A percentile compares a stretch with the other conserved stretches of the same genome.
Evolutionary conservation across 345 rosid genomes (phyloP).

Genomic region (Lumnitzera littorea): DNA sequence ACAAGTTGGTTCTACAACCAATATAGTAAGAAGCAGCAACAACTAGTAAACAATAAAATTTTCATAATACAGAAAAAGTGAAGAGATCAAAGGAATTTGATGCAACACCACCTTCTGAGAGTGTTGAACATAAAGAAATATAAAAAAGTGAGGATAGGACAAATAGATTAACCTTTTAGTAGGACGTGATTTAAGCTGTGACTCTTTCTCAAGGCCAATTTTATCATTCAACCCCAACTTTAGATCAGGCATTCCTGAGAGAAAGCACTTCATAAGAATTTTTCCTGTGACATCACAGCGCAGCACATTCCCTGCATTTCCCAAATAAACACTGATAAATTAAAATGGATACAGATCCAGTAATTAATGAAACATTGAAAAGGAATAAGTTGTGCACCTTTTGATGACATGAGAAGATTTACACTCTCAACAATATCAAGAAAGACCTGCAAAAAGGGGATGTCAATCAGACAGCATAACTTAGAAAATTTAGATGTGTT

Average conservation of each 20-base stretch:
- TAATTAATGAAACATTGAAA: constrained; percentile 1
- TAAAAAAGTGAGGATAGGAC: not conserved
- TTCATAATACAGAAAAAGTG: too few relatives aligned
- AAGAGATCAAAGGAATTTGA: too few relatives aligned
- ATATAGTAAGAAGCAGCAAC: too few relatives aligned
- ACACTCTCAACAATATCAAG: constrained; percentile 98
- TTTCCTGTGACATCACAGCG: constrained; percentile 99
- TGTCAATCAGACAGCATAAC: constrained; percentile 11
- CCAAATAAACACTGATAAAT: constrained; percentile 10
- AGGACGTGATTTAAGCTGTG: constrained; percentile 93
- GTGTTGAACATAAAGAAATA: not conserved
- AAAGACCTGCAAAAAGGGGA: constrained; percentile 58
- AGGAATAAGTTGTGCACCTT: constrained; percentile 39
- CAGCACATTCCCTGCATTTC: constrained; percentile 67
- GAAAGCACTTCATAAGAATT: constrained; percentile 96
- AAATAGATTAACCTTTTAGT: constrained; percentile 62
- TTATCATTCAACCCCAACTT: constrained; percentile 98
- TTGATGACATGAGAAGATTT: constrained; percentile 97
- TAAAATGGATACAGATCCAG: not conserved
- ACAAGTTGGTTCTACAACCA: too few relatives aligned
- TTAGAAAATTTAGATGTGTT: constrained; percentile 3
- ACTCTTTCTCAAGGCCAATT: constrained; percentile 98
- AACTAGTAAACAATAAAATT: too few relatives aligned
- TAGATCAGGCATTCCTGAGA: constrained; percentile 99
- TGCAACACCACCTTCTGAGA: too few relatives aligned